These are phyloP conservation scores for Cutaneotrichosporon curvatum DNA, from an alignment of 1,284 basidiomycete species.

Conservation along the genomic window DNA sequence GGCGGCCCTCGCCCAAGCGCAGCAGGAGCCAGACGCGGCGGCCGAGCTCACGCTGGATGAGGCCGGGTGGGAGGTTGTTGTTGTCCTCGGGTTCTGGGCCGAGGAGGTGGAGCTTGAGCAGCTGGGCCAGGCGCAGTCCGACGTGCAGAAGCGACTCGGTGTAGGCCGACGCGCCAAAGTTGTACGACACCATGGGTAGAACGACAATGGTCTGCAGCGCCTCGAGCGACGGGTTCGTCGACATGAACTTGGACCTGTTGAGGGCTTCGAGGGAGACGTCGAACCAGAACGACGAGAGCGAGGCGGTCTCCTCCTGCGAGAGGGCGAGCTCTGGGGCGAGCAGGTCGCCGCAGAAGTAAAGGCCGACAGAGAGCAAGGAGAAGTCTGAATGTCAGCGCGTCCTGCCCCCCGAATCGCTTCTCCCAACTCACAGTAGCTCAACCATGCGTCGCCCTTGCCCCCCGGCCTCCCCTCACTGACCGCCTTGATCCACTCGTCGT, in stretches of 20 bases:
- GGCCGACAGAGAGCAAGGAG: constrained; percentile 16
- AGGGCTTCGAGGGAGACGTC: constrained; percentile 22
- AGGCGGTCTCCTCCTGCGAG: constrained; percentile 13
- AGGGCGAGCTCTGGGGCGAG: constrained; percentile 18
- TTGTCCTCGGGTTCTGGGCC: constrained; percentile 15
- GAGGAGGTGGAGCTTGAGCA: constrained; percentile 18
- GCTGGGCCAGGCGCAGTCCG: constrained; percentile 17
- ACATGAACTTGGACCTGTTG: constrained; percentile 22
- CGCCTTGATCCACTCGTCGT: constrained; percentile 23
- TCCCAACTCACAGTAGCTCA: constrained; percentile 13
- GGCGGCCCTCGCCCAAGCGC: constrained; percentile 18
- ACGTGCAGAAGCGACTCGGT: constrained; percentile 20
- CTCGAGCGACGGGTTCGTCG: constrained; percentile 20
- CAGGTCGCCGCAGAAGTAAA: constrained; percentile 20
- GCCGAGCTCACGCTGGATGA: constrained; percentile 17
- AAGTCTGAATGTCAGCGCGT: constrained; percentile 18
- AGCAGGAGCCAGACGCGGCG: constrained; percentile 18
- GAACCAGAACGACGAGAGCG: constrained; percentile 19
- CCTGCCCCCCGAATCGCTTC: too few species aligned
- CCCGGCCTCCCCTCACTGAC: constrained; percentile 14
- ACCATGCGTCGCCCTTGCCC: constrained; percentile 19
- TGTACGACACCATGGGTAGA: constrained; percentile 19
- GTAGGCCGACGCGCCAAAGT: constrained; percentile 22
- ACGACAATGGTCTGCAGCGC: constrained; percentile 20
- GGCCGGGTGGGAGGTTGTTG: constrained; percentile 10